phyloP scores from a whole-genome alignment of 1,284 basidiomycete species.

The Sphaerobolus stellatus region DNA sequence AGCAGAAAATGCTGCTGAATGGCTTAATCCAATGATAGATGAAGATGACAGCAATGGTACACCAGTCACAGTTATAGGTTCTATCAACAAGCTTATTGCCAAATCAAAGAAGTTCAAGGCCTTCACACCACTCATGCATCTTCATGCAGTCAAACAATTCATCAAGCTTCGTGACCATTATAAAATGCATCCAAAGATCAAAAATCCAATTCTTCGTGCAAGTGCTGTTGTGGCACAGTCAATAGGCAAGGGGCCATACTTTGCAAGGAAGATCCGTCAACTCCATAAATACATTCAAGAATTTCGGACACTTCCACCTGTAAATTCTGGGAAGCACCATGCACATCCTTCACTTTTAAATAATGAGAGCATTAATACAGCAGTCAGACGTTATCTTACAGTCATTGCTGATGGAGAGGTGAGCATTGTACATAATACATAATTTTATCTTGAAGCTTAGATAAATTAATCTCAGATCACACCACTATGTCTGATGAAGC shows the following conservation, averaged over 20 bases:
- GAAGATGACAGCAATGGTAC: not conserved
- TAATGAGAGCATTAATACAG: not conserved
- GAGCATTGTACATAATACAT: not conserved
- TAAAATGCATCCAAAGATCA: not conserved
- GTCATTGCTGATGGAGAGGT: not conserved
- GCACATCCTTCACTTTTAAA: not conserved
- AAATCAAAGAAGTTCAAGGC: not conserved
- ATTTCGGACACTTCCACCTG: not conserved
- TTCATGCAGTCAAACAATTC: not conserved
- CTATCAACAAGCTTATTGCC: not conserved
- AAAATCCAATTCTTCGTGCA: not conserved
- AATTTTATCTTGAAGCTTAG: not conserved
- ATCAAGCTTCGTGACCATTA: not conserved
- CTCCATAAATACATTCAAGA: not conserved
- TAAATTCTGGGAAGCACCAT: not conserved
- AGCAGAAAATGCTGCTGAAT: too few relatives aligned
- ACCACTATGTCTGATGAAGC: not conserved
- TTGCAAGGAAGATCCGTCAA: not conserved
- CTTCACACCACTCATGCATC: not conserved
- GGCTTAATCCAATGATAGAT: not conserved
- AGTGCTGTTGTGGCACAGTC: not conserved
- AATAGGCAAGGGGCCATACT: not conserved
- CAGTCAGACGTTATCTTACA: not conserved
- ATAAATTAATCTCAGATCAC: not conserved
- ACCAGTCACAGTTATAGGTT: not conserved